Conservation (phyloP, 129 eudicot species). For the Saposhnikovia divaricata region DNA sequence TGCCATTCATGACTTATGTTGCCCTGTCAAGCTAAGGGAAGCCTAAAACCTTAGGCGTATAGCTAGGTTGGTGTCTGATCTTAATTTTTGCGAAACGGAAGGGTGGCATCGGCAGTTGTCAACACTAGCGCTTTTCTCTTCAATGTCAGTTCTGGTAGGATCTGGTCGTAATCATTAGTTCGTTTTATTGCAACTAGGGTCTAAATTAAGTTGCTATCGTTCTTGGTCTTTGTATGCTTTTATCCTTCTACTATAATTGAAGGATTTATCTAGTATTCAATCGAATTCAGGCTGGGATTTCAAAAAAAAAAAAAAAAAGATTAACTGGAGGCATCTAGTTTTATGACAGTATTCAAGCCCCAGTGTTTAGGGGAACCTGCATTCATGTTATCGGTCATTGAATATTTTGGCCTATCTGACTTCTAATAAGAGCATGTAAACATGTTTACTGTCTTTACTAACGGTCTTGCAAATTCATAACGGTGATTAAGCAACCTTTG, state of each 20-base stretch:
- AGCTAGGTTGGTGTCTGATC: not conserved
- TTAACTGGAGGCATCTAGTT: not conserved
- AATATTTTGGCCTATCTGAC: not conserved
- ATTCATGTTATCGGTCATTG: not conserved
- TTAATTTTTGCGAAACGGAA: not conserved
- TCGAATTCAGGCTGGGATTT: too few relatives aligned
- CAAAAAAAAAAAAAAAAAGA: too few relatives aligned
- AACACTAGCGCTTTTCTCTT: not conserved
- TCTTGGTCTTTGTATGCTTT: too few relatives aligned
- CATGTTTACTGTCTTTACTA: not conserved
- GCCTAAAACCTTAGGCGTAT: not conserved
- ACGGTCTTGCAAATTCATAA: not conserved
- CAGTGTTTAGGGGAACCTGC: not conserved
- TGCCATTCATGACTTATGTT: too few relatives aligned
- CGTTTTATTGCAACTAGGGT: too few relatives aligned
- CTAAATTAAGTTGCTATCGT: too few relatives aligned
- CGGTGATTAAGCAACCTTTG: not conserved
- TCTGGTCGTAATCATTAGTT: too few relatives aligned
- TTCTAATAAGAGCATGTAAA: not conserved
- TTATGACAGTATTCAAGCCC: not conserved
- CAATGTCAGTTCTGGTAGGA: too few relatives aligned
- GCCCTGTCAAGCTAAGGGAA: not conserved
- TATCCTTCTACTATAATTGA: too few relatives aligned
- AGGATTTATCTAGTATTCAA: too few relatives aligned
- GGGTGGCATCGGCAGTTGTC: not conserved